These are phyloP conservation scores for Eimeria tenella DNA, from an alignment of 169 alveolate genomes.

Conservation along the genomic window DNA sequence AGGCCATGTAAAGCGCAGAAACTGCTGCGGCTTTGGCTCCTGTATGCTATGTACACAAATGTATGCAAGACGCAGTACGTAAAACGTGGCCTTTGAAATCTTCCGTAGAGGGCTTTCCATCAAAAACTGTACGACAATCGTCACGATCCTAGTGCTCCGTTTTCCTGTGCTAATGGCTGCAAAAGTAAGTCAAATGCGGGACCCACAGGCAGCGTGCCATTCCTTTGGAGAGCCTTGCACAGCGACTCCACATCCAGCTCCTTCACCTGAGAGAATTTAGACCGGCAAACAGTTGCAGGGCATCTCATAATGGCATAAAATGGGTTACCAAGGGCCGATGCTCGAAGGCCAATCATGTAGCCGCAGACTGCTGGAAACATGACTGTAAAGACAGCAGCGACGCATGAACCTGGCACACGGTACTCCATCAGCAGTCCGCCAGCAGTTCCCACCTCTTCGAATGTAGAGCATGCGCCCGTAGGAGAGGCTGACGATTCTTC, in stretches of 20 bases:
- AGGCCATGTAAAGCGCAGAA: too few species aligned
- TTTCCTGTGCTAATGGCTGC: slow-evolving; percentile 55
- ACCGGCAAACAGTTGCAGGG: too few species aligned
- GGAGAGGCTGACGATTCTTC: neutral
- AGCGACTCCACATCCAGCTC: slow-evolving; percentile 74
- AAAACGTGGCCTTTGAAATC: too few species aligned
- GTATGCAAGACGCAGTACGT: too few species aligned
- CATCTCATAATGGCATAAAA: too few species aligned
- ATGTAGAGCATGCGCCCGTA: neutral
- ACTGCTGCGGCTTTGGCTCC: too few species aligned
- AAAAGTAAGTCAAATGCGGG: slow-evolving; percentile 47
- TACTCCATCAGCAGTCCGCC: neutral
- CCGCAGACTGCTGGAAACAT: too few species aligned
- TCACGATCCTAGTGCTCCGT: neutral
- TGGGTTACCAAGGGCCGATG: too few species aligned
- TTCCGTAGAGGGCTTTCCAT: neutral
- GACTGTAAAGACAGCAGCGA: too few species aligned
- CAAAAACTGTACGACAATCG: neutral
- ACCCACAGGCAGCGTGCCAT: slow-evolving; percentile 70
- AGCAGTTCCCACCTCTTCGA: slow-evolving; percentile 3
- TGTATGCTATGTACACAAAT: too few species aligned
- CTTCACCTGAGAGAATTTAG: slow-evolving; percentile 2
- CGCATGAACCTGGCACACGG: too few species aligned
- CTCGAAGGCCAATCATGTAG: too few species aligned
- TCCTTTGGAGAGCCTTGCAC: slow-evolving; percentile 72